phyloP scores from a whole-genome alignment of 345 rosid genomes.

The Orychophragmus violaceus region DNA sequence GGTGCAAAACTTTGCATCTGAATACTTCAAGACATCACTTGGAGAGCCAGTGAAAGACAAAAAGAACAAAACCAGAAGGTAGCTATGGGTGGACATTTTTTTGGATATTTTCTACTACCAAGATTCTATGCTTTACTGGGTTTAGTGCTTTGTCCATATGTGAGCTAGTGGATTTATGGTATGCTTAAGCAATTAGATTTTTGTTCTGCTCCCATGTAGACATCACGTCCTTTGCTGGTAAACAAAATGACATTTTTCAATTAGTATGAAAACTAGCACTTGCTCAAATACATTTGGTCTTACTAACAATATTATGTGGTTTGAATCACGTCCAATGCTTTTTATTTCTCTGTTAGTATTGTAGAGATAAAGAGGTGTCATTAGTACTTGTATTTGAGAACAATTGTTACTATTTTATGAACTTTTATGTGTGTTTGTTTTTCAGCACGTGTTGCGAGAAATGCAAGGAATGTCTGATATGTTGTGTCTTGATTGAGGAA shows the following conservation, averaged over 20 bases:
- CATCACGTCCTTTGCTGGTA: constrained; percentile 89
- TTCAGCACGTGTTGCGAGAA: constrained; percentile 81
- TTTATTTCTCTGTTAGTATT: too few species aligned
- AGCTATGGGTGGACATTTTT: constrained; percentile 94
- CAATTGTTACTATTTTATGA: neutral
- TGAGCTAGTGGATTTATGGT: too few species aligned
- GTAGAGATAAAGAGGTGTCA: too few species aligned
- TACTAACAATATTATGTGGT: too few species aligned
- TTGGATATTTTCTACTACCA: too few species aligned
- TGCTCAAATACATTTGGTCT: too few species aligned
- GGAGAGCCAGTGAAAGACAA: constrained; percentile 95
- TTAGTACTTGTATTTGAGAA: neutral
- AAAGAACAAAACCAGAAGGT: constrained; percentile 68
- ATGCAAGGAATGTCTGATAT: constrained; percentile 80
- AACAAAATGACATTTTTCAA: neutral
- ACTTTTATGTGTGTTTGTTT: neutral
- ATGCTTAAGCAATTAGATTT: too few species aligned
- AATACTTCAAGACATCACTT: constrained; percentile 79
- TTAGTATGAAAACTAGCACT: too few species aligned
- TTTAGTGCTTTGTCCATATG: too few species aligned
- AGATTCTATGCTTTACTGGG: too few species aligned
- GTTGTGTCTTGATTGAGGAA: constrained; percentile 70
- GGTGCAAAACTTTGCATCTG: constrained; percentile 80
- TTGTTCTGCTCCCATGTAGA: constrained; percentile 83
- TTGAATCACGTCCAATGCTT: too few species aligned